Evolutionary conservation across 2,329 filamentous ascomycete species (phyloP).

Genomic region (Septoria linicola): DNA sequence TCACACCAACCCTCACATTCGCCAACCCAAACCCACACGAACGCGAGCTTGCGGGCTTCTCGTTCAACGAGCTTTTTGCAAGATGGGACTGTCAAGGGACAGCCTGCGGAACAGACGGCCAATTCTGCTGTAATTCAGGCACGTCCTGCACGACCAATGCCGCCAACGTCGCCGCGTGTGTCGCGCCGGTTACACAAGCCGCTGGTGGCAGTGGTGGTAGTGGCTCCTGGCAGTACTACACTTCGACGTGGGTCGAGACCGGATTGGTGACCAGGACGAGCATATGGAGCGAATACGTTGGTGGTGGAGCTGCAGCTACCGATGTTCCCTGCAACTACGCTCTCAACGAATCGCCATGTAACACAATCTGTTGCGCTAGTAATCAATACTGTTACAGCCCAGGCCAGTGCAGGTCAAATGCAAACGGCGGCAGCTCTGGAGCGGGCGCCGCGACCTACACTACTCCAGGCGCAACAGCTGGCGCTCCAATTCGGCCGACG

Average conservation of each 20-base stretch:
- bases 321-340: constrained; percentile 47
- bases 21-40: constrained; percentile 33
- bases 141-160: constrained; percentile 53
- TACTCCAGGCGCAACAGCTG: constrained; percentile 55
- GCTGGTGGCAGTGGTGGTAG: constrained; percentile 31
- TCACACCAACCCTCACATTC: constrained; percentile 28
- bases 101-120: constrained; percentile 53
- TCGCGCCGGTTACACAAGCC: constrained; percentile 27
- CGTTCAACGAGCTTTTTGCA: constrained; percentile 38
- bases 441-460: constrained; percentile 52
- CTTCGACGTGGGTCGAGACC: constrained; percentile 58
- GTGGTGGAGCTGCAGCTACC: constrained; percentile 31
- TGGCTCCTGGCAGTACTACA: constrained; percentile 58
- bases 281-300: constrained; percentile 51
- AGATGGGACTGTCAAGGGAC: constrained; percentile 45
- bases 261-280: constrained; percentile 53
- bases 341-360: constrained; percentile 60
- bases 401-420: constrained; percentile 58
- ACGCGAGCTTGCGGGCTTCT: constrained; percentile 33
- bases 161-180: constrained; percentile 51
- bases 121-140: constrained; percentile 51
- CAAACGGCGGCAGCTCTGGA: constrained; percentile 46
- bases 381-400: constrained; percentile 65
- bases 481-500: constrained; percentile 52
- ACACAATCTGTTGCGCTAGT: constrained; percentile 66